Evolutionary conservation across 2,329 filamentous ascomycete species (phyloP).

Genomic region (Fusarium aywerte): DNA sequence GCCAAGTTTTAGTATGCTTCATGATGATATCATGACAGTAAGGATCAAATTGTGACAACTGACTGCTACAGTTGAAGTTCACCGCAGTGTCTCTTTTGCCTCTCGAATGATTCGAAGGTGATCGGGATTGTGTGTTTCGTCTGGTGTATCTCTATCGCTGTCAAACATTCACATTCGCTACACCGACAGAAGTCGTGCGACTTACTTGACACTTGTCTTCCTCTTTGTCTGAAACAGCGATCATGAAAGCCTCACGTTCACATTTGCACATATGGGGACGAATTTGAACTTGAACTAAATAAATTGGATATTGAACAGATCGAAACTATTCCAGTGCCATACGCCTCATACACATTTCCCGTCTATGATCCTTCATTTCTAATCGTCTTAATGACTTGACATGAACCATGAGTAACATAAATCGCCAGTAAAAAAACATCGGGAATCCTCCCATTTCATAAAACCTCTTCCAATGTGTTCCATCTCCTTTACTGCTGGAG

Average conservation of each 20-base stretch:
- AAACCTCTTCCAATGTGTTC: background rate
- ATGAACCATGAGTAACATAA: slow-evolving; percentile 37
- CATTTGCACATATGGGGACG: background rate
- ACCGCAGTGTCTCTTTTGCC: no score
- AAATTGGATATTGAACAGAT: slow-evolving; percentile 37
- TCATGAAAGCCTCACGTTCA: background rate
- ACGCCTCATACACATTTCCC: slow-evolving; percentile 41
- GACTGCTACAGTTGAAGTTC: no score
- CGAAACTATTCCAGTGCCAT: slow-evolving; percentile 38
- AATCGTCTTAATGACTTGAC: slow-evolving; percentile 33
- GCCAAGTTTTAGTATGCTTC: background rate
- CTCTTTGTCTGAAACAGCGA: background rate
- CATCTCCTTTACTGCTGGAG: slow-evolving; percentile 55
- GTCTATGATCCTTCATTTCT: slow-evolving; percentile 42
- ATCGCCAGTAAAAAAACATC: slow-evolving; percentile 38
- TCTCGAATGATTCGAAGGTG: no score
- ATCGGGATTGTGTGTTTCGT: no score
- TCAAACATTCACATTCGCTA: background rate
- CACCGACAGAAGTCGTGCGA: background rate
- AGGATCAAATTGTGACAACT: no score
- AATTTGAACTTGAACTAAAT: background rate
- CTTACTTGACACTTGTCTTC: background rate
- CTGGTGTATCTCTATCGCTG: background rate
- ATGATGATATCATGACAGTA: background rate
- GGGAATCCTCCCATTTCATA: slow-evolving; percentile 16